These are phyloP conservation scores for Cryomyces minteri DNA, from an alignment of 495 filamentous ascomycete genomes.

Conservation along the genomic window DNA sequence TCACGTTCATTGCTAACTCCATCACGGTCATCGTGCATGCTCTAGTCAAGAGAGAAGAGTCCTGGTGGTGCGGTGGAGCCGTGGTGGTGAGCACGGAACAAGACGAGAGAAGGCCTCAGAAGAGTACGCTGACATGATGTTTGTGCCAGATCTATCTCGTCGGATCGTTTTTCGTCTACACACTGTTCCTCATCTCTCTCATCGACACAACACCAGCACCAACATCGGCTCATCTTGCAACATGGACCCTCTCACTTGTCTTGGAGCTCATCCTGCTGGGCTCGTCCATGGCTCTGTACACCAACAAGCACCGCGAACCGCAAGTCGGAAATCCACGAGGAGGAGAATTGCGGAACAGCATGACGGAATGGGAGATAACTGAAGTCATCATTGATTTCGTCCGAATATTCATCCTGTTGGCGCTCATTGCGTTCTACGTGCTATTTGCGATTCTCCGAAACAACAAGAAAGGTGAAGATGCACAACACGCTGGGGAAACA, in stretches of 20 bases:
- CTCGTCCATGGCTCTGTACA: constrained; percentile 42
- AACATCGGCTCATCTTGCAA: constrained; percentile 47
- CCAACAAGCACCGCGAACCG: constrained; percentile 36
- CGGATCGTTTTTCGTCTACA: constrained; percentile 58
- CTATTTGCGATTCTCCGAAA: constrained; percentile 26
- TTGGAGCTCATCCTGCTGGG: constrained; percentile 52
- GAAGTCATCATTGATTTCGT: constrained; percentile 39
- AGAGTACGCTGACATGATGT: neutral
- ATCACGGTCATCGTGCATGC: constrained; percentile 61
- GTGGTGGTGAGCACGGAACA: constrained; percentile 41
- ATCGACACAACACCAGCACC: constrained; percentile 64
- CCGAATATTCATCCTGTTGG: constrained; percentile 39
- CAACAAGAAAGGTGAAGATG: constrained; percentile 14
- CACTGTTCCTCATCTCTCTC: constrained; percentile 56
- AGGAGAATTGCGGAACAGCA: constrained; percentile 23
- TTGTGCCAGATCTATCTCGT: constrained; percentile 54
- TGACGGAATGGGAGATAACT: constrained; percentile 46
- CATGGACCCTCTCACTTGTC: constrained; percentile 50
- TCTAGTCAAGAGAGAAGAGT: constrained; percentile 38
- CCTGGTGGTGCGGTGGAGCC: constrained; percentile 85
- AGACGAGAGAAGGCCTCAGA: neutral
- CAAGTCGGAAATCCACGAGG: constrained; percentile 30
- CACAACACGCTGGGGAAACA: constrained; percentile 30
- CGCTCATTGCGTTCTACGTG: constrained; percentile 39
- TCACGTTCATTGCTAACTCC: constrained; percentile 59